Percentiles rank a stretch among this genome's conserved stretches.
Conservation (phyloP, 2,329 filamentous ascomycete species). For the Capronia americana region DNA sequence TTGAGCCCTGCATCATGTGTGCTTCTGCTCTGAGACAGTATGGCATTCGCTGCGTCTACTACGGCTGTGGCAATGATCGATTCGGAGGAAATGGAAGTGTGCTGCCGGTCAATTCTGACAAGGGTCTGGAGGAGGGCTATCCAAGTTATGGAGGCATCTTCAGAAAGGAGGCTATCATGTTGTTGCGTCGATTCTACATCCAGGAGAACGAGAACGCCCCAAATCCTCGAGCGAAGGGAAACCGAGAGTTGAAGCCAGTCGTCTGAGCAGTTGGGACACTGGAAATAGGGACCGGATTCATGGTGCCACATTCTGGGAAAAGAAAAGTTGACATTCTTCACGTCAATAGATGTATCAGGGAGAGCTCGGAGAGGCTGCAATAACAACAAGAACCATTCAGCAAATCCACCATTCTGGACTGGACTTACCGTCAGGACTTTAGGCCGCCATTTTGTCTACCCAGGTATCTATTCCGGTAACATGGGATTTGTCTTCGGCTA, state of each 20-base stretch:
- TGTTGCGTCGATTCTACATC: conserved; percentile 93
- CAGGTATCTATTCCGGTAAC: not conserved
- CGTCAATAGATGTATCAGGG: not conserved
- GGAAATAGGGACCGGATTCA: not conserved
- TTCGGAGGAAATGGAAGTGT: conserved; percentile 97
- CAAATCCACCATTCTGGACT: not conserved
- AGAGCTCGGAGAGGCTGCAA: not conserved
- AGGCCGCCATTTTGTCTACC: not conserved
- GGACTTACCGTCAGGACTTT: not conserved
- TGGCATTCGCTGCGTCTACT: conserved; percentile 87
- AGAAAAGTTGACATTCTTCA: not conserved
- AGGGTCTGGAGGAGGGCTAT: conserved; percentile 74
- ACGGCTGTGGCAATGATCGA: conserved; percentile 93
- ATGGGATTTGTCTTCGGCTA: too few relatives aligned
- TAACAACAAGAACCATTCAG: not conserved
- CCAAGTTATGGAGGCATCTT: conserved; percentile 86
- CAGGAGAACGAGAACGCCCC: conserved; percentile 91
- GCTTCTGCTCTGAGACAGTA: conserved; percentile 90
- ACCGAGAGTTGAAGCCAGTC: conserved; percentile 65
- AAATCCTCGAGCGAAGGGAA: conserved; percentile 69
- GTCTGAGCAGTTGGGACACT: conserved; percentile 26
- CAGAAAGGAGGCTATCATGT: conserved; percentile 88
- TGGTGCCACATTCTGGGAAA: not conserved
- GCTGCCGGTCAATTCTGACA: conserved; percentile 61
- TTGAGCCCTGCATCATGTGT: conserved; percentile 99